Base-by-base conservation (phyloP, 1,284 basidiomycete species). In the Rhizoctonia solani region DNA sequence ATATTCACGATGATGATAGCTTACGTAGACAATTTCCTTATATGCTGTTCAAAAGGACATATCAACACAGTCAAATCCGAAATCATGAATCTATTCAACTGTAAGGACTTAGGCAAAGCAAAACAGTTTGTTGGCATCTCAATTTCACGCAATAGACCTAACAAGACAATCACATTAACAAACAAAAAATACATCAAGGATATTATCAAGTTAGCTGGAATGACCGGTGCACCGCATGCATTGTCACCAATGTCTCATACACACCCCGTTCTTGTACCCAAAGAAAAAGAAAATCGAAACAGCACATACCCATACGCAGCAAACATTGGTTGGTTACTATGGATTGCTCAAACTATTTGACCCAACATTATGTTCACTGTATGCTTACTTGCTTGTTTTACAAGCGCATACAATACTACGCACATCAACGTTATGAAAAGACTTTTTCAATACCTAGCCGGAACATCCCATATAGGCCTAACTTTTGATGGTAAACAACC, bases 81-180 rank as follows among this genome's bases (percentile, higher is more conserved):
- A 49, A 32, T 61, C 25, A 44, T 61, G 9, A 30, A 21, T 34
- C 32, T 49, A 8, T 49, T 61, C 44, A 23, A 61, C 19, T 61
- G 56, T 30, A 72, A 71, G 34, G 56, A 66, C 32, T 56, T 72
- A 1, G 69, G 69, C 30, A 25, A 63, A 9, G 58, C 69, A 6
- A 34, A 67, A 41, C 68, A 65, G 41, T 66, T 72, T 34, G 39
- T 69, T 4, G 69, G 69, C 19, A 70, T 70, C 21, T 53, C 66
- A 44, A 44, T 70, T 21, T 41, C 42, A 13, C 39, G 67, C 1
- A 34, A 54, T 11, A 1, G 25, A 13, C 16, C 66, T 19, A 44
- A 65, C 4, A n/a, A 49, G 0, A 58, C 68, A 50, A 46, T 61
- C 25, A 54, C 72, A 32, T 53, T 42, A 0, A 69, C 70, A n/a